phyloP scores from a whole-genome alignment of 768 basidiomycete species.

The Thelephora ganbajun region DNA sequence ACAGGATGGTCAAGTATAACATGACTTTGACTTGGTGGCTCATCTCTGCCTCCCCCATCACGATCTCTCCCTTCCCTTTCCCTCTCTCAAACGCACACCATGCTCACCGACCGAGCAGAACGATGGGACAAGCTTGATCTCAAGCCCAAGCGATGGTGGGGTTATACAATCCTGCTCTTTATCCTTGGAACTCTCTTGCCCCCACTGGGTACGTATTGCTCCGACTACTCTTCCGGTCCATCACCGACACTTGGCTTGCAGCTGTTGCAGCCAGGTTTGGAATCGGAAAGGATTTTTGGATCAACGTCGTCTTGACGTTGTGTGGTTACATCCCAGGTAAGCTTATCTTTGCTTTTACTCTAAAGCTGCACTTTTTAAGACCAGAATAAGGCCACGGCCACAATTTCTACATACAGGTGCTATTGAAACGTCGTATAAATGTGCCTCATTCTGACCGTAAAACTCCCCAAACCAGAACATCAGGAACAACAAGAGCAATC shows the following conservation, averaged over 20 bases:
- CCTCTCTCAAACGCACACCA: background rate
- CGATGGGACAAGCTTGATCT: constrained; percentile 37
- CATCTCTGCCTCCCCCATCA: background rate
- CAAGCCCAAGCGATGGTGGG: constrained; percentile 66
- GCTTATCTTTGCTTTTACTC: constrained; percentile 9
- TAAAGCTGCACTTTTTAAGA: background rate
- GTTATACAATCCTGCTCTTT: constrained; percentile 68
- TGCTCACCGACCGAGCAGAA: background rate
- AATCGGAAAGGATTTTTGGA: constrained; percentile 80
- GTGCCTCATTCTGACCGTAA: background rate
- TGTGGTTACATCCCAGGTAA: constrained; percentile 82
- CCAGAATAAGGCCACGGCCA: constrained; percentile 58
- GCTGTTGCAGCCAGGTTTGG: constrained; percentile 92
- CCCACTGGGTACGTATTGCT: constrained; percentile 55
- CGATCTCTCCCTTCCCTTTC: background rate
- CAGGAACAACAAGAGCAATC: constrained; percentile 86
- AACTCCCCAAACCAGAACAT: constrained; percentile 80
- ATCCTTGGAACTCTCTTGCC: constrained; percentile 85
- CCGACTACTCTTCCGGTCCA: background rate
- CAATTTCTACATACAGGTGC: constrained; percentile 52
- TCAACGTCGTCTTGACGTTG: constrained; percentile 80
- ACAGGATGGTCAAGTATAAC: too few species aligned
- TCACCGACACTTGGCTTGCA: constrained; percentile 18
- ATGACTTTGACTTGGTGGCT: too few species aligned
- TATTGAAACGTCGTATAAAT: background rate